A percentile compares a stretch with the other conserved stretches of the same genome.
Evolutionary conservation across 176 grass and related monocot genomes (phyloP).

Genomic region (Eleusine indica): DNA sequence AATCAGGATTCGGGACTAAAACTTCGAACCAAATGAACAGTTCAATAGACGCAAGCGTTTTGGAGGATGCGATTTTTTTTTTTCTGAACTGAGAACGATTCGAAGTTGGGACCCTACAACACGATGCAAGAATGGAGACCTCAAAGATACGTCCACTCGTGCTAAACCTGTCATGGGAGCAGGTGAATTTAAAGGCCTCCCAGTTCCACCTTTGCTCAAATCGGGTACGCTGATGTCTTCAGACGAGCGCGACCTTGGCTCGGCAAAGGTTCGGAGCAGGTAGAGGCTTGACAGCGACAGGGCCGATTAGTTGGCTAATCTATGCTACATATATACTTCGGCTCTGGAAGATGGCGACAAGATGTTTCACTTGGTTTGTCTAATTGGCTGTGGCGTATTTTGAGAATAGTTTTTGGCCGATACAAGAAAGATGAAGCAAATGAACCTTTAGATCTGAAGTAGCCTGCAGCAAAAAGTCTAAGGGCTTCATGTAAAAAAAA

Average conservation of each 20-base stretch:
- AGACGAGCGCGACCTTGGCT: constrained; percentile 26
- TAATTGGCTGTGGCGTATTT: neutral
- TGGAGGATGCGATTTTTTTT: too few relatives aligned
- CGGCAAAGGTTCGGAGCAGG: constrained; percentile 33
- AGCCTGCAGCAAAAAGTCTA: neutral
- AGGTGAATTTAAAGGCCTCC: constrained; percentile 30
- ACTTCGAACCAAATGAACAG: neutral
- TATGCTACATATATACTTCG: neutral
- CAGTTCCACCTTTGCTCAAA: constrained; percentile 25
- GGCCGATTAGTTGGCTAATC: neutral
- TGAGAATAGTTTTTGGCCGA: constrained; percentile 8
- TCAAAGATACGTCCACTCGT: constrained; percentile 35
- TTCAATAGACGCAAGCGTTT: neutral
- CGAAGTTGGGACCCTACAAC: neutral
- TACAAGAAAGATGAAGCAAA: constrained; percentile 11
- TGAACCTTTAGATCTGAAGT: constrained; percentile 4
- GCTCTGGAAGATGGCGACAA: constrained; percentile 9
- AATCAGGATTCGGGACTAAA: neutral
- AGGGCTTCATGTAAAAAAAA: too few relatives aligned
- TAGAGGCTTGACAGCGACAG: constrained; percentile 24
- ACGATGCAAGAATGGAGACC: neutral
- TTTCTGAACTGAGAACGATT: neutral
- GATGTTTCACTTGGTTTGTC: constrained; percentile 17
- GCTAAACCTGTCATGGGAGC: constrained; percentile 20
- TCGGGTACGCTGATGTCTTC: constrained; percentile 34